These are phyloP conservation scores for Spergularia marina DNA, from an alignment of 148 eudicot species.

Conservation along the genomic window DNA sequence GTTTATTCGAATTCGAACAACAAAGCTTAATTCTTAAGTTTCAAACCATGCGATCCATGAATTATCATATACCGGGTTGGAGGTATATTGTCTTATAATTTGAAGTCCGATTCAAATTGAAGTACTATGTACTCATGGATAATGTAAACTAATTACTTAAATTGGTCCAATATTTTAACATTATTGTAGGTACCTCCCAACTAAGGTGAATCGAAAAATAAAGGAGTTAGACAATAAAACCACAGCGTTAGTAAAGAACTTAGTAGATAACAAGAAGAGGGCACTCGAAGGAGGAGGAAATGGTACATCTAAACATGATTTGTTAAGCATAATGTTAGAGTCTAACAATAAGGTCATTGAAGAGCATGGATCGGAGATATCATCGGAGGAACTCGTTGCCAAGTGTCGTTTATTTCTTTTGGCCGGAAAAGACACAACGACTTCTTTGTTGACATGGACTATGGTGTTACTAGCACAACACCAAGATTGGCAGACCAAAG, in stretches of 20 bases:
- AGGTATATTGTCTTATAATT: background rate
- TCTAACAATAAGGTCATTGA: constrained; percentile 20
- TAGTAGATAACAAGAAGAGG: constrained; percentile 8
- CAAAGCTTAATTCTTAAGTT: background rate
- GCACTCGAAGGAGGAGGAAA: background rate
- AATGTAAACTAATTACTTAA: too few relatives aligned
- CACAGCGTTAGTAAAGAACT: background rate
- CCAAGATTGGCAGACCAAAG: constrained; percentile 29
- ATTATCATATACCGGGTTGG: constrained; percentile 4
- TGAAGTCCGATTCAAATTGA: too few relatives aligned
- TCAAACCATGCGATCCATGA: background rate
- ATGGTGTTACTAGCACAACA: constrained; percentile 20
- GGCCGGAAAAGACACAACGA: constrained; percentile 27
- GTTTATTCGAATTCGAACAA: constrained; percentile 13
- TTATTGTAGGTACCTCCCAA: constrained; percentile 10
- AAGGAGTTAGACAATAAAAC: background rate
- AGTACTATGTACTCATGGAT: background rate
- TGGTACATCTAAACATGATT: constrained; percentile 1
- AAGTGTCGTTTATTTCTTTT: constrained; percentile 25
- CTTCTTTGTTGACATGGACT: constrained; percentile 26
- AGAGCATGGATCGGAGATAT: constrained; percentile 20
- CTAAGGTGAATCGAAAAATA: background rate
- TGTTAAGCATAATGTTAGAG: constrained; percentile 25
- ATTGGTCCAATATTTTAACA: too few relatives aligned
- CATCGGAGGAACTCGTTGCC: constrained; percentile 14